Percentiles rank a stretch among this genome's conserved stretches.
Evolutionary conservation across 768 basidiomycete genomes (phyloP).

Genomic region (Dioszegia aurantiaca): DNA sequence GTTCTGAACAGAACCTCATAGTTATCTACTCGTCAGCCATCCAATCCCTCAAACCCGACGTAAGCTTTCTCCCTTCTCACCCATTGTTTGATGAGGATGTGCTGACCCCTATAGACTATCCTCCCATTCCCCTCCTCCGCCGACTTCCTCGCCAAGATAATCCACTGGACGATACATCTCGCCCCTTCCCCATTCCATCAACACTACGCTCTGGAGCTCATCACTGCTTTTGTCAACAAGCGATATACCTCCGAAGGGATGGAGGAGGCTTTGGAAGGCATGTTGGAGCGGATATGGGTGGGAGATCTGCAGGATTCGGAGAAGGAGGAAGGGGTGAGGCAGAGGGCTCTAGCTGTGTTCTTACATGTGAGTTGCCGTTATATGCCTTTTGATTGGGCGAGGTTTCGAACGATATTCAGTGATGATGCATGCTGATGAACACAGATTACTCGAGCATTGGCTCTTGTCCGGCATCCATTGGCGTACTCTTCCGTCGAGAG

Average conservation of each 20-base stretch:
- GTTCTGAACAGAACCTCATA: slow-evolving; percentile 63
- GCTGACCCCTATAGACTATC: slow-evolving; percentile 51
- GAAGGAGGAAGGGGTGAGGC: slow-evolving; percentile 19
- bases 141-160: slow-evolving; percentile 59
- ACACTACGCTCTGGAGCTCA: slow-evolving; percentile 42
- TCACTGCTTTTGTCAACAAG: slow-evolving; percentile 77
- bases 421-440: background rate
- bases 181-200: slow-evolving; percentile 42
- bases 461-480: slow-evolving; percentile 67
- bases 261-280: slow-evolving; percentile 34
- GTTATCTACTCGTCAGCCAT: slow-evolving; percentile 66
- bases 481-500: slow-evolving; percentile 62
- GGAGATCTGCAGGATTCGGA: slow-evolving; percentile 44
- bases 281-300: slow-evolving; percentile 35
- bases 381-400: background rate
- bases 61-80: slow-evolving; percentile 43
- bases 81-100: background rate
- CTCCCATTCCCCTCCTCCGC: slow-evolving; percentile 58
- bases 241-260: slow-evolving; percentile 60
- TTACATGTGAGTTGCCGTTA: slow-evolving; percentile 25
- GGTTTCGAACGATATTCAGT: too few relatives aligned
- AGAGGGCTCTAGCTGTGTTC: slow-evolving; percentile 40
- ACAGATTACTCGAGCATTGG: slow-evolving; percentile 74
- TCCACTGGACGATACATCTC: slow-evolving; percentile 62
- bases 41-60: slow-evolving; percentile 67